Base-by-base conservation (phyloP, 768 basidiomycete genomes). In the Trametes elegans region DNA sequence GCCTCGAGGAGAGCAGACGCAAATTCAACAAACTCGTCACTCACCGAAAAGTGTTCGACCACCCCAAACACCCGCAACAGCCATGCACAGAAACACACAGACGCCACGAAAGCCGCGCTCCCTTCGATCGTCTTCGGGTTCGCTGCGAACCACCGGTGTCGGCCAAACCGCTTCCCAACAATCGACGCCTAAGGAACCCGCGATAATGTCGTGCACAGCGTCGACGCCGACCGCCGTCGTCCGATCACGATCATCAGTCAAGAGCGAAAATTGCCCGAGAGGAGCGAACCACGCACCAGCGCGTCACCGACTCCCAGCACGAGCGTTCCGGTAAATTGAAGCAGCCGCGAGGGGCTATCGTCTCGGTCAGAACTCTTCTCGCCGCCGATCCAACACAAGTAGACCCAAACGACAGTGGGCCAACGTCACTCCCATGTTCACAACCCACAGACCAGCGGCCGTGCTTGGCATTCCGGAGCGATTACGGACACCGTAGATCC, bases 281-380 rank as follows among this genome's bases (percentile, higher is more conserved):
- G 18, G 35, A 27, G 49, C 14, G 19, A 24, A 26, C 16, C 48
- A 57, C 87, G 66, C 64, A 92, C 93, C 66, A 97, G 69, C 7
- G 95, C 94, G 71, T 99, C 97, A 8, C 97, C 97, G 35, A 98
- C 80, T 2, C 97, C 97, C 18, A 98, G 73, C 1, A 85, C 84
- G 38, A 99, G 76, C 26, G 94, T 87, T 5, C 97, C 97, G 14
- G 93, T 94, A 65, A 88, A 91, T 64, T 78, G 73, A 55, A 85
- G 69, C 38, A 88, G 74, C 46, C 74, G 71, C 35, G 76, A 76
- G 23, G 78, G 73, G 47, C 79, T 81, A 57, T 24, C 18, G 7
- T 27, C 26, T 11, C 41, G 23, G 49, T 39, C 26, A 42, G 24
- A 16, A 36, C 7, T 14, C 41, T 29, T 11, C n/a, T 8, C 32